Conservation (phyloP, 441 rosid genomes). For the Metrosideros polymorpha region DNA sequence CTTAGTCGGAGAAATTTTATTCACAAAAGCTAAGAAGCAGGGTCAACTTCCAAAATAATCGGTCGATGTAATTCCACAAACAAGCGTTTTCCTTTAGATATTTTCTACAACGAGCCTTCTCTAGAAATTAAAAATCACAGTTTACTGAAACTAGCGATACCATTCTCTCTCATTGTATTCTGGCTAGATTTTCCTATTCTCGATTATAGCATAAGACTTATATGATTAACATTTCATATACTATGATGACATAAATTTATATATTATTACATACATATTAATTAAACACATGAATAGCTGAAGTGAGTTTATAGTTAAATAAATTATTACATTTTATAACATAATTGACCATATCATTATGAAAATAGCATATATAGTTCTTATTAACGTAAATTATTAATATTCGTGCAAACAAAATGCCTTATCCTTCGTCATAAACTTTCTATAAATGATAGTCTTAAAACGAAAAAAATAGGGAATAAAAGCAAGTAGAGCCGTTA, state of each 20-base stretch:
- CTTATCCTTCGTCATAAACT: neutral
- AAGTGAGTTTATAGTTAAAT: neutral
- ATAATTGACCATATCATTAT: neutral
- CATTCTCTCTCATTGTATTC: neutral
- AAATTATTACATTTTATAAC: neutral
- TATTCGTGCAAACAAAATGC: neutral
- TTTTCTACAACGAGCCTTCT: neutral
- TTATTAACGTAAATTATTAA: neutral
- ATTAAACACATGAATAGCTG: neutral
- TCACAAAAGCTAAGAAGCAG: neutral
- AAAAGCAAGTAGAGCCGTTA: neutral
- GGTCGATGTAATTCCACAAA: neutral
- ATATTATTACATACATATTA: neutral
- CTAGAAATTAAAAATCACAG: neutral
- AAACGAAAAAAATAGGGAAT: neutral
- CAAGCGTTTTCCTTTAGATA: neutral
- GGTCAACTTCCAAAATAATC: neutral
- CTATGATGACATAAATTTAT: too few species aligned
- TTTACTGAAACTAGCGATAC: neutral
- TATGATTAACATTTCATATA: too few species aligned
- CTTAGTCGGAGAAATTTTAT: too few species aligned
- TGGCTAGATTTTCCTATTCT: too few species aligned
- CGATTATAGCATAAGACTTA: too few species aligned
- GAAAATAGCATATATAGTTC: neutral
- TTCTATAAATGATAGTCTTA: neutral